Evolutionary conservation across 1,284 basidiomycete genomes (phyloP), one percentile per base, ranked within the genome.

Genomic region (Papiliotrema laurentii): DNA sequence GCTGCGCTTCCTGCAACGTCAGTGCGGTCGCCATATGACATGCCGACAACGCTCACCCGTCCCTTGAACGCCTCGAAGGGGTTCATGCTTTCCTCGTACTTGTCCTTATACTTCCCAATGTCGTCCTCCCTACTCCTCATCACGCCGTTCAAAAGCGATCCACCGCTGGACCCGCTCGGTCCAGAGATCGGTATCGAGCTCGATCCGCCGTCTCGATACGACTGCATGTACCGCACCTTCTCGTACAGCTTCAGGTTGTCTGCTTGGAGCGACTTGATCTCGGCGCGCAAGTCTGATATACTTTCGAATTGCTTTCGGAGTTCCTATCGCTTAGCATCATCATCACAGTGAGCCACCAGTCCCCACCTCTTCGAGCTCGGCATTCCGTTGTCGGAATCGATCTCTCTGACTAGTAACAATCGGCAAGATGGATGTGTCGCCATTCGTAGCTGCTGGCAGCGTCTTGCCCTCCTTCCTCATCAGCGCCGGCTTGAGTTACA

Each of bases 341-440:
- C 3, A n/a, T 26, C 19, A 18, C 16, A 14, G 5, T 36, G 21
- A 11, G 19, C 19, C 18, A 18, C 28, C n/a, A 31, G n/a, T 9
- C 58, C 76, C 31, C 43, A 86, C 88, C 76, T 97, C 92, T 75
- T 99, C 94, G 10, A 98, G 81, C 69, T 98, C 94, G 18, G 89
- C 87, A 66, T 97, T 97, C 16, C 94, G 82, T 67, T 91, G 87
- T 44, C 93, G 81, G 81, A 97, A 97, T 5, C 93, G 82, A 68
- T 98, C 94, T 50, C 93, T 80, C 70, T 99, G 96, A 57, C 87
- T 88, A 0, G 94, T 97, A 33, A 98, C 93, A 58, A 98, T 97
- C 0, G 91, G 91, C 14, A 97, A 73, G 59, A 96, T 96, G 0
- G 89, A 92, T 0, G 86, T 88, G 63, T 96, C 91, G 4, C 86